Percentiles rank a stretch among this genome's conserved stretches.
phyloP scores from a whole-genome alignment of 208 protist genomes.

The Leishmania mexicana region DNA sequence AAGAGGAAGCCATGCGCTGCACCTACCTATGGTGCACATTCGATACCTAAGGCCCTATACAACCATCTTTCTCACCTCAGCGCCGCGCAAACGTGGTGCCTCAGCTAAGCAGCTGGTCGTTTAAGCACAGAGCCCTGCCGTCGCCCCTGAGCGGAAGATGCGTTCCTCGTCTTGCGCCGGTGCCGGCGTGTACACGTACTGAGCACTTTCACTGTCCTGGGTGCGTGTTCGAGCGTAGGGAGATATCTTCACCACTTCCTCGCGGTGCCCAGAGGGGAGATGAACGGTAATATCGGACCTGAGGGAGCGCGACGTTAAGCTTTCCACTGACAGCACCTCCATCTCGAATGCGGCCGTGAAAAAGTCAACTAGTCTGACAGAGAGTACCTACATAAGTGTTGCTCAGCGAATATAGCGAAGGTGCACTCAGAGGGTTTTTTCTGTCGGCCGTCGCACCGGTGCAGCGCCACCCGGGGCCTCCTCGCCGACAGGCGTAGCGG shows the following conservation, averaged over 20 bases:
- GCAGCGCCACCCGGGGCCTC: neutral
- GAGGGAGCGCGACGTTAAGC: constrained; percentile 19
- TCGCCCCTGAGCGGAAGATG: constrained; percentile 1
- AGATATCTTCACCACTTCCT: constrained; percentile 3
- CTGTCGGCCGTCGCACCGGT: neutral
- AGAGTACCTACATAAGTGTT: constrained; percentile 93
- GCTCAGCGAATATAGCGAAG: constrained; percentile 93
- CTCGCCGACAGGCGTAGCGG: neutral
- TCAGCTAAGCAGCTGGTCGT: constrained; percentile 17
- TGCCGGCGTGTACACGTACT: constrained; percentile 12
- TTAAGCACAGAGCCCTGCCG: constrained; percentile 1
- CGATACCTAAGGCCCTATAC: no score
- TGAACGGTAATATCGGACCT: constrained; percentile 20
- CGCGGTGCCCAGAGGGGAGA: neutral
- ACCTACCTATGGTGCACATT: neutral
- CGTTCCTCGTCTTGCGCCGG: constrained; percentile 7
- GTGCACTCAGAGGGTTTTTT: constrained; percentile 65
- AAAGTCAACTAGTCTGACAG: constrained; percentile 94
- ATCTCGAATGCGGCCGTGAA: constrained; percentile 85
- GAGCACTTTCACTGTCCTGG: neutral
- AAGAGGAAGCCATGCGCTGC: constrained; percentile 6
- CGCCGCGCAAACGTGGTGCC: neutral
- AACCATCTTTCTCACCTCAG: constrained; percentile 5
- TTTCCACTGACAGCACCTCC: constrained; percentile 58
- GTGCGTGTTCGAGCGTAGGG: constrained; percentile 1